Conservation (phyloP, 2,329 filamentous ascomycete species). For the Neopestalotiopsis clavispora region DNA sequence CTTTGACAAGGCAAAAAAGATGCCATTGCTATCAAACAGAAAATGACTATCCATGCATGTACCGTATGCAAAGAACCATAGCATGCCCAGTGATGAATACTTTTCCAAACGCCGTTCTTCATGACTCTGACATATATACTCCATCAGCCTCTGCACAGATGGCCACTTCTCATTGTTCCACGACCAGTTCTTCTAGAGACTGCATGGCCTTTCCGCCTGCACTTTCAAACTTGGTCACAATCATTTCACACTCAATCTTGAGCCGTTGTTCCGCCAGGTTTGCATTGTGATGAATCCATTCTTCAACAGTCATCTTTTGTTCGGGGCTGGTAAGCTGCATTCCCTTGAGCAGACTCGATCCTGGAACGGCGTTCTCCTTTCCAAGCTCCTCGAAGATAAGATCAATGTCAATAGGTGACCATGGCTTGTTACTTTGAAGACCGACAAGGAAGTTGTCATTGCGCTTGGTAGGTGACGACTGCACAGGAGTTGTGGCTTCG, state of each 20-base stretch:
- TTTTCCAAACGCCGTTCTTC: not conserved
- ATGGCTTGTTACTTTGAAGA: conserved; percentile 64
- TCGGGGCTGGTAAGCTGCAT: conserved; percentile 74
- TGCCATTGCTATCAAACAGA: not conserved
- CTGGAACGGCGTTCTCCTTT: conserved; percentile 57
- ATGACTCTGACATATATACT: not conserved
- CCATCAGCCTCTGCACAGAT: not conserved
- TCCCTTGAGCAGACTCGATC: conserved; percentile 50
- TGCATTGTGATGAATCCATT: conserved; percentile 89
- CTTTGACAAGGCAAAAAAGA: not conserved
- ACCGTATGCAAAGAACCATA: not conserved
- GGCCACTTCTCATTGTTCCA: conserved; percentile 41
- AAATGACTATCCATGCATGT: not conserved
- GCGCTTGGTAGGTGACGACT: conserved; percentile 66
- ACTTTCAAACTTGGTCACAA: conserved; percentile 82
- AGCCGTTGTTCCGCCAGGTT: conserved; percentile 79
- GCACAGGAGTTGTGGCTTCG: conserved; percentile 51
- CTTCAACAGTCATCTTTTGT: conserved; percentile 88
- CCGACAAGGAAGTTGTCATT: conserved; percentile 60
- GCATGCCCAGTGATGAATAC: not conserved
- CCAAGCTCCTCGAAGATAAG: conserved; percentile 62
- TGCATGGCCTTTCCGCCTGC: conserved; percentile 81
- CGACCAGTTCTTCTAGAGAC: conserved; percentile 74
- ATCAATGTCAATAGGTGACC: conserved; percentile 80
- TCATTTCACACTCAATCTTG: conserved; percentile 78